Base-by-base conservation (phyloP, 768 basidiomycete genomes). In the Coprinopsis marcescibilis region DNA sequence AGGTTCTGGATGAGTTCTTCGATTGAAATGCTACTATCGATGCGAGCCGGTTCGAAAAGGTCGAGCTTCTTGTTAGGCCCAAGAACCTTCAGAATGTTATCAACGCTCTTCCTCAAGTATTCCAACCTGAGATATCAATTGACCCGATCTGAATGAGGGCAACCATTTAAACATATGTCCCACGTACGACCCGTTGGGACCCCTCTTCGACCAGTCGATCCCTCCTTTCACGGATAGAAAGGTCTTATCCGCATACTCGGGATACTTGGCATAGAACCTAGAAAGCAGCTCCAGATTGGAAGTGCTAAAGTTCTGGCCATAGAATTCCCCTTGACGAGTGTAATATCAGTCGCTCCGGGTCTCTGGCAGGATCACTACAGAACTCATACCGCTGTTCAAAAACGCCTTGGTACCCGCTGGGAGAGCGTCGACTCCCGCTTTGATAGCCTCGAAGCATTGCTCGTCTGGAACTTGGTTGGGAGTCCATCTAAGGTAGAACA, bases 371-470 rank as follows among this genome's bases (percentile, higher is more conserved):
- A 17, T 27, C 17, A 27, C 6, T 29, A 29, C 11, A 4, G 12
- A 3, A 11, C 21, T 24, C 57, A n/a, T 41, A 57, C 58, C 54
- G 29, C 41, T 48, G 54, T 80, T 79, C 52, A 81, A 50, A 34
- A 78, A 49, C 56, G 75, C 71, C 57, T 77, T 78, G 25, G 60
- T 62, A 13, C 70, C 74, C 0, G 64, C 52, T 3, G 73, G 72
- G 29, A 75, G 57, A 0, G 65, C 59, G 32, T 72, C 66, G 46
- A 77, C 55, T 4, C 72, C 72, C 3, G 71, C 72, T 57, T 77
- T 80, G 65, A 86, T 82, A 1, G 80, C 66, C 20, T 72, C 76
- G 50, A 86, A 83, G 7, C 75, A 75, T 26, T 77, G 69, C 44
- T 80, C 80, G 46, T 85, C 81, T 1, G 77, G 63, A 26, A 72